Evolutionary conservation across 73 alveolate genomes (phyloP).

Genomic region (Blepharisma japonicum): DNA sequence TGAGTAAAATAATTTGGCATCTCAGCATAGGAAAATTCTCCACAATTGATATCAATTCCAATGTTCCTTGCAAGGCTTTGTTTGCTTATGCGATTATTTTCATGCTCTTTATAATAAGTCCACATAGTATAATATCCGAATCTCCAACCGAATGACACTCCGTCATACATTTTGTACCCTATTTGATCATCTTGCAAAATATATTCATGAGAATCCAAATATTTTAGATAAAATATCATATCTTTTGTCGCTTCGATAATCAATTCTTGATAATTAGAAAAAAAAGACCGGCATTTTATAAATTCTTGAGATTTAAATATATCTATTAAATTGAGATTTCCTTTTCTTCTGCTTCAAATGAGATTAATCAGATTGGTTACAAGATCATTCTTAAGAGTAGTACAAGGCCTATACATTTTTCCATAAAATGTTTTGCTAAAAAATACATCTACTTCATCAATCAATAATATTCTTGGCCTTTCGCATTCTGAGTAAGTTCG

Average conservation of each 20-base stretch:
- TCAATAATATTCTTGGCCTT: too few relatives aligned
- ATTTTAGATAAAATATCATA: conserved; percentile 15
- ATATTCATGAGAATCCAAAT: conserved; percentile 25
- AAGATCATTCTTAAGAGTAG: too few relatives aligned
- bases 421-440: too few relatives aligned
- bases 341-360: too few relatives aligned
- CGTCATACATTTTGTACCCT: conserved; percentile 50
- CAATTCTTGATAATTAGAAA: not conserved
- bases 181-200: conserved; percentile 18
- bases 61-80: conserved; percentile 1
- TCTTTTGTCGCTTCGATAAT: conserved; percentile 36
- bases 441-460: too few relatives aligned
- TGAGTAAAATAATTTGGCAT: conserved; percentile 27
- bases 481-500: too few relatives aligned
- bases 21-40: conserved; percentile 42
- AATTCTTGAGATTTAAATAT: too few relatives aligned
- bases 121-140: conserved; percentile 50
- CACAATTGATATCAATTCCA: conserved; percentile 32
- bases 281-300: too few relatives aligned
- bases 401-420: too few relatives aligned
- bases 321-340: too few relatives aligned
- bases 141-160: conserved; percentile 33
- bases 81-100: conserved; percentile 13
- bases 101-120: conserved; percentile 43
- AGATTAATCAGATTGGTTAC: too few relatives aligned